phyloP scores from a whole-genome alignment of 345 rosid genomes.

The Corymbia maculata region DNA sequence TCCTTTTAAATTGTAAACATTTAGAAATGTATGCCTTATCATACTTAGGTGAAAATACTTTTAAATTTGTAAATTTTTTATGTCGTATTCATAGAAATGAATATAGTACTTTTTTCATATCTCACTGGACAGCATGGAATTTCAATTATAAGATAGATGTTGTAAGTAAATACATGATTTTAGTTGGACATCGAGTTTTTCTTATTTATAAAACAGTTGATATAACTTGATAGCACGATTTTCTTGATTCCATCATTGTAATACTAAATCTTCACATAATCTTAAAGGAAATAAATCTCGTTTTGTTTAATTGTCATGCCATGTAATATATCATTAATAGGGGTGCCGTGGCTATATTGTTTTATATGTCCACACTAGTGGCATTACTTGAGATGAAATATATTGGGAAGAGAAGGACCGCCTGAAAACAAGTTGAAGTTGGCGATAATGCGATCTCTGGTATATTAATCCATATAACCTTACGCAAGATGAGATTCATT shows the following conservation, averaged over 20 bases:
- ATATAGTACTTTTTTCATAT: background rate
- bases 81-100: background rate
- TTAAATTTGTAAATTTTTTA: no score
- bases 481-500: background rate
- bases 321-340: background rate
- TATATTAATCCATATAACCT: background rate
- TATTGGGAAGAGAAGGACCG: background rate
- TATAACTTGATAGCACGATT: background rate
- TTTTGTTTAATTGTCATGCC: no score
- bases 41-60: background rate
- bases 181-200: background rate
- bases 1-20: background rate
- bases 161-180: background rate
- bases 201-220: background rate
- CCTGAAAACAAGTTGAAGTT: background rate
- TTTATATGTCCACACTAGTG: background rate
- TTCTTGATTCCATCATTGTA: background rate
- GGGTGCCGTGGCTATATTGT: background rate
- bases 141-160: background rate
- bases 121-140: background rate
- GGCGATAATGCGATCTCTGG: background rate
- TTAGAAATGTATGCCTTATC: background rate
- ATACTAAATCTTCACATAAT: background rate
- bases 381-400: background rate
- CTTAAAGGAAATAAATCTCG: no score